Evolutionary conservation across 2,329 filamentous ascomycete genomes (phyloP), one percentile per base, ranked within the genome.

Genomic region (Fusarium foetens): DNA sequence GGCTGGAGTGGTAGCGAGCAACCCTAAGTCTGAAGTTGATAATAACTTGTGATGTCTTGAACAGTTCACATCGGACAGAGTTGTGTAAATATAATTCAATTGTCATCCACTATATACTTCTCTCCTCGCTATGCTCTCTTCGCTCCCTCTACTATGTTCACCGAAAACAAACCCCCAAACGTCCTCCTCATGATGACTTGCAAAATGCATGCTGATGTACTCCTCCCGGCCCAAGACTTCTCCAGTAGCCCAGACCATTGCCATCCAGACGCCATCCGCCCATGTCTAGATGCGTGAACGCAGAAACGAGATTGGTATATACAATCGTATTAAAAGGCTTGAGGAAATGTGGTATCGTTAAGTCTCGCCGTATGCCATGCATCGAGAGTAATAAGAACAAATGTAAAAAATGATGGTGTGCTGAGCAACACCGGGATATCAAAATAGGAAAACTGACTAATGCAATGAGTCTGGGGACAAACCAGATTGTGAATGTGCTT

Each of bases 241-340:
- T 46, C 57, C 49, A 29, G 38, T 41, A 39, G 14, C 62, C 51
- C 55, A 54, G 45, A 36, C n/a, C 53, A 48, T 55, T 63, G 38
- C 52, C 72, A 57, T 54, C 62, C 51, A 66, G 72, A 75, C 75
- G 74, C 75, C 75, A 58, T 59, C 61, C 65, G 51, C 57, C 66
- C 70, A 58, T 72, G 67, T 77, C 71, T 76, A 77, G 59, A 77
- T 76, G 71, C 70, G 65, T 57, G 35, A 53, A 70, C 59, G 60
- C 55, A 57, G 35, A 64, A 68, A 68, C 31, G 66, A 75, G 60
- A 70, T 45, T 69, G 70, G 66, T 65, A 54, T 58, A 51, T 33
- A 54, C 19, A 58, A 58, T 27, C 55, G 48, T 41, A 72, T 68
- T 68, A 48, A 67, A 63, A 54, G 39, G 23, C 45, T 55, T 55